Evolutionary conservation across 352 stramenopile species (phyloP), one percentile per base, ranked within the genome.

Genomic region (Pythium vanterpoolii): DNA sequence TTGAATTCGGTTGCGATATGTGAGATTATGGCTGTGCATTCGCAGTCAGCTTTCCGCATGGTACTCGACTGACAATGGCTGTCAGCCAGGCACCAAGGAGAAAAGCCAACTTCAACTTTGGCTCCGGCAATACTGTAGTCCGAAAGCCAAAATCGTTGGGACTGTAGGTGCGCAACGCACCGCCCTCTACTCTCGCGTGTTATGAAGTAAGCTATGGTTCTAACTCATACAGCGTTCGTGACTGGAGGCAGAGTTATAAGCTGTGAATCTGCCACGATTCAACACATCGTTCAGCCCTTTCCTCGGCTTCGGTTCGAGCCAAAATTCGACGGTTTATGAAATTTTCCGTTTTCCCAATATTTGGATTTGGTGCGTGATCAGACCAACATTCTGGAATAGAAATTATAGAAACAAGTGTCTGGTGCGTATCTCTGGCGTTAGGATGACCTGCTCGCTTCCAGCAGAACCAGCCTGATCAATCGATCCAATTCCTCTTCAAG

Each of bases 401-500:
- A 54, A 54, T 30, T 16, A 39, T 39, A 42, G 46, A 54, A 42
- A 27, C 18, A 4, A 11, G 14, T 18, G 13, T 18, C 5, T 4
- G 7, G 24, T 31, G 31, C 48, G 16, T 56, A 45, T 46, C 48
- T 56, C 14, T 45, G 9, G 33, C 48, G 31, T 45, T 45, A 31
- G 4, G 1, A 38, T 51, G 44, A 51, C 24, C 8, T 16, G 52
- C 30, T 31, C 21, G 23, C 19, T 31, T 19, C 48, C 48, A 55
- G 28, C n/a, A 28, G 47, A 11, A 57, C 58, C 49, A 66, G 40
- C 39, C 34, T 60, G 18, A 48, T 23, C 42, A 42, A 55, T 55
- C 24, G 23, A 36, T 24, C 49, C 31, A 16, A 18, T 24, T 11
- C 23, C 6, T 28, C 50, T n/a, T n/a, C n/a, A n/a, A n/a, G n/a